Base-by-base conservation (phyloP, 2,329 filamentous ascomycete genomes). In the Pseudocercospora cruenta region DNA sequence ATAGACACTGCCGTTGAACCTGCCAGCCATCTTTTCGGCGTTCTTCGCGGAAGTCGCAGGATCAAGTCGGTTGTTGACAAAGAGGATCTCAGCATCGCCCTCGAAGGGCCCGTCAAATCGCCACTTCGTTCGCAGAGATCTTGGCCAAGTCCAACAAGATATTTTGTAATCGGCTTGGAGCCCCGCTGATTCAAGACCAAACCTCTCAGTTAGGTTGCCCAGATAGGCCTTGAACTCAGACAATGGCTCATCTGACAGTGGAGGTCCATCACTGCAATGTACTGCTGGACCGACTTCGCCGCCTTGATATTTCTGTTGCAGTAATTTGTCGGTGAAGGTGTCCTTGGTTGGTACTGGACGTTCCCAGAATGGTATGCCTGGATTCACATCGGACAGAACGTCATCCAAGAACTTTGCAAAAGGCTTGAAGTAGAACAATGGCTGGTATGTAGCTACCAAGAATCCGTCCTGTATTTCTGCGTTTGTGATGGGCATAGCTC, bases 21-120 rank as follows among this genome's bases (percentile, higher is more conserved):
- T 70, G 19, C 60, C 69, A 4, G 76, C 73, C 79, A 81, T 81
- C 45, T 77, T 72, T 24, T 68, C 72, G 7, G 76, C 75, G 51
- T 73, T 74, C 19, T 63, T 64, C 12, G 75, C 64, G 0, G 78
- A 77, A 4, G 78, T 79, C 6, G 78, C 77, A 3, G 78, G 77
- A 64, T 79, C 78, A 2, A 70, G 47, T 10, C 63, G 57, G 28
- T 71, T 71, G 60, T 71, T 71, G 24, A 70, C 68, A 39, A 71
- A 71, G 16, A 71, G 51, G 4, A 71, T 71, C 2, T 66, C 62
- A 6, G 67, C 69, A n/a, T 64, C 58, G 0, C 60, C 57, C 36
- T 66, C 62, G 26, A 70, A 71, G 7, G 68, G 68, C 3, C 68
- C 69, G 24, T 67, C 66, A 31, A 62, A 71, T 9, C 68, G 62